Conservation (phyloP, 1,139 yeast genomes). For the Saccharomyces hybrid region DNA sequence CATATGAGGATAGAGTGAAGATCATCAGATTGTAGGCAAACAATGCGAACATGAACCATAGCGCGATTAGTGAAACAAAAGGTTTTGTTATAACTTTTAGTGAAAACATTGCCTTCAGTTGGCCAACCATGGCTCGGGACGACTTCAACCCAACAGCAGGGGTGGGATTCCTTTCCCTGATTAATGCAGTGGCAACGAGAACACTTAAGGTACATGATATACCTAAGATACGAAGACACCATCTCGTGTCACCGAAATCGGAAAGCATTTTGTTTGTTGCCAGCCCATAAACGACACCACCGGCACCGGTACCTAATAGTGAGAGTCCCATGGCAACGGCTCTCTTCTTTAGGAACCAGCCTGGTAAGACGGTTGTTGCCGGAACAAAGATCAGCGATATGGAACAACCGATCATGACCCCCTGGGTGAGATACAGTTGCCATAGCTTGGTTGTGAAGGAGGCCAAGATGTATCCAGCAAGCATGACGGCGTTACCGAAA, state of each 20-base stretch:
- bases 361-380: constrained; percentile 46
- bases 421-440: constrained; percentile 66
- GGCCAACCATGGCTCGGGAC: constrained; percentile 11
- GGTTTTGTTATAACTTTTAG: constrained; percentile 15
- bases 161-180: constrained; percentile 40
- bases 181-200: constrained; percentile 35
- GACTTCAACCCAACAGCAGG: constrained; percentile 25
- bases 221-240: constrained; percentile 62
- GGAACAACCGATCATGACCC: constrained; percentile 55
- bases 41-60: constrained; percentile 51
- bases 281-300: constrained; percentile 41
- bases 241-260: constrained; percentile 48
- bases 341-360: constrained; percentile 52
- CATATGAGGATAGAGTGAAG: constrained; percentile 56
- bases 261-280: constrained; percentile 36
- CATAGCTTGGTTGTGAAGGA: constrained; percentile 53
- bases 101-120: constrained; percentile 8
- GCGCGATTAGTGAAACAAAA: constrained; percentile 31
- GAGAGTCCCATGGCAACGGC: constrained; percentile 52
- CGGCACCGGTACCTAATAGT: constrained; percentile 53
- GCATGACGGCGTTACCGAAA: constrained; percentile 45
- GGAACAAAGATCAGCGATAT: constrained; percentile 56
- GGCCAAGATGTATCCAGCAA: constrained; percentile 54
- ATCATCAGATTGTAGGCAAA: constrained; percentile 54
- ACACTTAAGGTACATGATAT: constrained; percentile 36